Evolutionary conservation across 2,329 filamentous ascomycete genomes (phyloP), one percentile per base, ranked within the genome.

Genomic region (Pseudogymnoascus sp.): DNA sequence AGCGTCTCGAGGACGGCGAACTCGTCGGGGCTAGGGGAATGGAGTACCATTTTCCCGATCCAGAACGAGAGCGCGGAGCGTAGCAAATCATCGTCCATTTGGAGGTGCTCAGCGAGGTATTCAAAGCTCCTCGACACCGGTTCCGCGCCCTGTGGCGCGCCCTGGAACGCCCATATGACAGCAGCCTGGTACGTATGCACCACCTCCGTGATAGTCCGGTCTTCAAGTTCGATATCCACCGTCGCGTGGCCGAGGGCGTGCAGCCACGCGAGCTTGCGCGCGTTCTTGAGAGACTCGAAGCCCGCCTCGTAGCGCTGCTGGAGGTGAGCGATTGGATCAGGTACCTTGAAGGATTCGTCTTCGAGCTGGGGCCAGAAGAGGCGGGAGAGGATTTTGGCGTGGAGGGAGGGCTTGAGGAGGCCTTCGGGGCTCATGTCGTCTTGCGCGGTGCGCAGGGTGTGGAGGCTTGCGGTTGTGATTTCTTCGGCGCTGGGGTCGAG

Each of bases 341-440:
- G 90, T 2, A 92, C 77, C 21, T 76, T 72, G 71, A 92, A 92
- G 2, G 79, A 78, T 62, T 90, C 87, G 64, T 86, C 82, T 59
- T 89, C 84, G 21, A 96, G 79, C 8, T 86, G 82, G 0, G 94
- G 94, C 94, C 94, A 99, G 78, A 95, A 99, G 65, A 96, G 86
- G 21, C 92, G 85, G 0, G 92, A 97, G 4, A 97, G 79, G 60
- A 97, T 93, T 72, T 94, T 92, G 31, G 91, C 86, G 68, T 92
- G 87, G 60, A 90, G 84, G 12, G 80, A 74, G 2, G 78, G 74
- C 60, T 69, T 65, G 58, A 66, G 60, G 52, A 74, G 67, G 2
- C 69, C 71, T 12, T 72, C 66, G 3, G 72, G 63, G 4, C 68
- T 72, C 36, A 74, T 72, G 62, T 72, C 74, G 35, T 73, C 72